Evolutionary conservation across 1,284 basidiomycete genomes (phyloP).

Genomic region (Austroboletus novae-zelandiae): DNA sequence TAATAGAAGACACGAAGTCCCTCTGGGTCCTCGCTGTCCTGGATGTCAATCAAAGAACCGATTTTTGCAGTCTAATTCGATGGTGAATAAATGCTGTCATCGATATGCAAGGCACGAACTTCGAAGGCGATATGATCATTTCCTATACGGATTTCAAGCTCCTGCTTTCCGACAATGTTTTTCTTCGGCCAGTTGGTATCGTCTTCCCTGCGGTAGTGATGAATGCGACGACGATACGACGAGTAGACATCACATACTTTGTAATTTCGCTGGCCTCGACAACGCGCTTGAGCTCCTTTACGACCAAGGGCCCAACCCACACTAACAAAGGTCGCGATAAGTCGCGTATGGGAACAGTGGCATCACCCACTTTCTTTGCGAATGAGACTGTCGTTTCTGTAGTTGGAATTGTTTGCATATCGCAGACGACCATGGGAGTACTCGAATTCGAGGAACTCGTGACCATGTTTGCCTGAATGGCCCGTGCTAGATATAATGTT

Average conservation of each 20-base stretch:
- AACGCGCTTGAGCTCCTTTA: slow-evolving; percentile 92
- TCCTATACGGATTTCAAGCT: slow-evolving; percentile 92
- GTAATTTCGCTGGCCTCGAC: slow-evolving; percentile 95
- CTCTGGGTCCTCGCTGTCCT: slow-evolving; percentile 96
- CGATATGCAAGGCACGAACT: slow-evolving; percentile 46
- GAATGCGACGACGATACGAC: not conserved
- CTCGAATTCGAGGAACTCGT: slow-evolving; percentile 98
- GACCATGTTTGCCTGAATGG: slow-evolving; percentile 93
- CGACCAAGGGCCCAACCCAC: slow-evolving; percentile 90
- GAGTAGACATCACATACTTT: slow-evolving; percentile 56
- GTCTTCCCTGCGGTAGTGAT: slow-evolving; percentile 73
- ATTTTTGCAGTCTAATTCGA: slow-evolving; percentile 89
- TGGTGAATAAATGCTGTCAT: not conserved
- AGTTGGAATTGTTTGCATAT: slow-evolving; percentile 99
- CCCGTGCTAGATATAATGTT: slow-evolving; percentile 64
- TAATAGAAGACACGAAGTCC: slow-evolving; percentile 99
- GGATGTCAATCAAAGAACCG: slow-evolving; percentile 93
- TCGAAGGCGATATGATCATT: slow-evolving; percentile 98
- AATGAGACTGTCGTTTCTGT: slow-evolving; percentile 95
- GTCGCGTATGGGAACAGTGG: not conserved
- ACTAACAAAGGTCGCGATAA: slow-evolving; percentile 50
- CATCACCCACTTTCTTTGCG: slow-evolving; percentile 90
- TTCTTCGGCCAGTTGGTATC: slow-evolving; percentile 98
- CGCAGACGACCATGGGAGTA: slow-evolving; percentile 94
- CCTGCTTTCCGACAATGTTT: slow-evolving; percentile 97